phyloP scores from a whole-genome alignment of 2,329 filamentous ascomycete species.

The Thielaviopsis punctulata region DNA sequence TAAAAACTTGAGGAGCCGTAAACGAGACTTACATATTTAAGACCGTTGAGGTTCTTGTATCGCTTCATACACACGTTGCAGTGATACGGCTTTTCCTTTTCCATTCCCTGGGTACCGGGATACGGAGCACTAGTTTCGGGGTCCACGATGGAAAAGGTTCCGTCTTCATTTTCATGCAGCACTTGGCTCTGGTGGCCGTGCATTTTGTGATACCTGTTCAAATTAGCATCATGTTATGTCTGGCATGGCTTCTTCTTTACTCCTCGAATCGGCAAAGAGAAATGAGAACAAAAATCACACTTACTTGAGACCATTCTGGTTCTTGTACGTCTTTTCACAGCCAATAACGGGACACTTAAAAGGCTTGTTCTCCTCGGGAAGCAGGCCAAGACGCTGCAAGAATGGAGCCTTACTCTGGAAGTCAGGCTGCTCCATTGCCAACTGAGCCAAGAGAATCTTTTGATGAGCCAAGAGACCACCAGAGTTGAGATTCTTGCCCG shows the following conservation, averaged over 20 bases:
- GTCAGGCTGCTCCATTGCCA: constrained; percentile 59
- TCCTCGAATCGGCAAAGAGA: constrained; percentile 6
- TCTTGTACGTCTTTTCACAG: constrained; percentile 98
- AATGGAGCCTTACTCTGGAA: constrained; percentile 45
- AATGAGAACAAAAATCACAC: constrained; percentile 17
- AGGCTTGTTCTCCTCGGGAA: constrained; percentile 86
- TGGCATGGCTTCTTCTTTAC: background rate
- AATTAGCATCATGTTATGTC: constrained; percentile 16
- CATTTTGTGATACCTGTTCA: constrained; percentile 46
- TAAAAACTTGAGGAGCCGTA: background rate
- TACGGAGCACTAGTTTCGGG: constrained; percentile 88
- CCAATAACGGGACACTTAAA: constrained; percentile 97
- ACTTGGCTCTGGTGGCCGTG: constrained; percentile 96
- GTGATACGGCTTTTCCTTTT: constrained; percentile 97
- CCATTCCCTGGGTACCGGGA: constrained; percentile 95
- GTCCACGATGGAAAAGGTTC: constrained; percentile 95
- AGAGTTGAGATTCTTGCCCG: constrained; percentile 58
- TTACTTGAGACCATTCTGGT: constrained; percentile 95
- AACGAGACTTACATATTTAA: constrained; percentile 61
- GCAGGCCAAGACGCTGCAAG: constrained; percentile 39
- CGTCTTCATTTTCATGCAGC: constrained; percentile 88
- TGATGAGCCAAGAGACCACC: constrained; percentile 35
- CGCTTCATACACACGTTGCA: constrained; percentile 95
- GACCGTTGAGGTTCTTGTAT: constrained; percentile 96
- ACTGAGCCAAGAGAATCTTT: constrained; percentile 48